phyloP scores from a whole-genome alignment of 345 rosid genomes.

The Rhodomyrtus tomentosa region DNA sequence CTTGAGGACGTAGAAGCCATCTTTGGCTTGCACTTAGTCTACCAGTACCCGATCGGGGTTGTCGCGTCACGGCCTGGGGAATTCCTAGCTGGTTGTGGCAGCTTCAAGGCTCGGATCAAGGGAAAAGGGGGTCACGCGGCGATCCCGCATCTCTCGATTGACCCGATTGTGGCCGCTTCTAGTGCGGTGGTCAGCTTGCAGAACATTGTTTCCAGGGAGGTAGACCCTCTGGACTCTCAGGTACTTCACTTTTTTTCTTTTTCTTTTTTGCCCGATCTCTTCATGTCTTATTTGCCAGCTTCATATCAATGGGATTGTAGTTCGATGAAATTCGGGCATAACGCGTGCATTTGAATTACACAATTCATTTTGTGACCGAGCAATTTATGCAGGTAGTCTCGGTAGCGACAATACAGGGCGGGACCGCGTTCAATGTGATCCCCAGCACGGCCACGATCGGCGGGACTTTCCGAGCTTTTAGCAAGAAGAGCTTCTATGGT shows the following conservation, averaged over 20 bases:
- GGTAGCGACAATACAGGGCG: slow-evolving; percentile 40
- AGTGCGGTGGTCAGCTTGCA: slow-evolving; percentile 47
- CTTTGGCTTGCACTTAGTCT: slow-evolving; percentile 42
- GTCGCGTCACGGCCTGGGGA: slow-evolving; percentile 41
- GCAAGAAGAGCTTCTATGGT: slow-evolving; percentile 31
- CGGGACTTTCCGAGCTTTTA: slow-evolving; percentile 58
- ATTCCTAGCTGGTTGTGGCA: slow-evolving; percentile 57
- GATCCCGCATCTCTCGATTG: slow-evolving; percentile 34
- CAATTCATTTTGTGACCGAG: neutral
- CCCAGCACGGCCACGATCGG: slow-evolving; percentile 37
- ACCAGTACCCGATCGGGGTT: slow-evolving; percentile 21
- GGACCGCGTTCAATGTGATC: slow-evolving; percentile 37
- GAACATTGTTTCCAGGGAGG: slow-evolving; percentile 48
- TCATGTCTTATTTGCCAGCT: neutral
- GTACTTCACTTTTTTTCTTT: slow-evolving; percentile 2
- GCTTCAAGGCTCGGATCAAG: slow-evolving; percentile 40
- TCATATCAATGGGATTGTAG: neutral
- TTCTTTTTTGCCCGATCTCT: neutral
- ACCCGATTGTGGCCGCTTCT: slow-evolving; percentile 57
- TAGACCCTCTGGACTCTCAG: slow-evolving; percentile 58
- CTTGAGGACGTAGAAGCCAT: slow-evolving; percentile 46
- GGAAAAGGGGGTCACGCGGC: slow-evolving; percentile 60
- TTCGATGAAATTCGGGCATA: neutral
- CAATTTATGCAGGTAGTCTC: slow-evolving; percentile 40
- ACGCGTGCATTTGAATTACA: neutral